A percentile compares a stretch with the other conserved stretches of the same genome.
These are phyloP conservation scores for Trypanosoma boissoni DNA, from an alignment of 208 protist species.

Conservation along the genomic window DNA sequence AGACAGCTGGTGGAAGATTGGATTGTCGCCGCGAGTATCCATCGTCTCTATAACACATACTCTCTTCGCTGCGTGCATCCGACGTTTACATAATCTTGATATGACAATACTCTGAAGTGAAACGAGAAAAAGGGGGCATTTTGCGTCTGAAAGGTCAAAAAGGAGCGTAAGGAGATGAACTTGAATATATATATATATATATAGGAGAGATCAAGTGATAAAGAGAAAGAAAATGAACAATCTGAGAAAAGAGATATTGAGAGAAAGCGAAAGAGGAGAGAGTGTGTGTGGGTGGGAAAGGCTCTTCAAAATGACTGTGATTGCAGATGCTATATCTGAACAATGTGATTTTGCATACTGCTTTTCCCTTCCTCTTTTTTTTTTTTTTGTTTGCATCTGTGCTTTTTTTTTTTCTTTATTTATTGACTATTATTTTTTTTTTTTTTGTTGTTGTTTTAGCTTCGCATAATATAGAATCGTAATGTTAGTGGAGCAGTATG, in stretches of 20 bases:
- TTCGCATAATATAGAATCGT: conserved; percentile 4
- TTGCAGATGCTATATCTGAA: too few relatives aligned
- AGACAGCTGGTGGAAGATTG: conserved; percentile 33
- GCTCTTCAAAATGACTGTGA: background rate
- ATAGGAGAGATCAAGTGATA: background rate
- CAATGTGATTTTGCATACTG: background rate
- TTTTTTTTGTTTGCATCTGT: conserved; percentile 1
- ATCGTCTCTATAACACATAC: conserved; percentile 30
- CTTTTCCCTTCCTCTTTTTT: background rate
- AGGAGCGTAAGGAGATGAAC: background rate
- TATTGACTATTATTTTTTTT: conserved; percentile 14
- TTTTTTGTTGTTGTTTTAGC: background rate
- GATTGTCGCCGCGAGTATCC: conserved; percentile 32
- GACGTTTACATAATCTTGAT: conserved; percentile 2
- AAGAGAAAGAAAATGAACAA: too few relatives aligned
- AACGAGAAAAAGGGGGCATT: too few relatives aligned
- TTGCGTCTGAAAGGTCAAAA: background rate
- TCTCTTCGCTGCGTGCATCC: conserved; percentile 23
- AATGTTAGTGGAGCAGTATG: background rate
- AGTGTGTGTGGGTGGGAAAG: background rate
- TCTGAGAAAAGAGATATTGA: too few relatives aligned
- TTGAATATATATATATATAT: background rate
- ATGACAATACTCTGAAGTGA: too few relatives aligned
- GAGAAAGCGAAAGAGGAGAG: background rate
- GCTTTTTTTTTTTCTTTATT: background rate